phyloP scores from a whole-genome alignment of 2,329 filamentous ascomycete genomes.

The Hymenoscyphus fraxineus region DNA sequence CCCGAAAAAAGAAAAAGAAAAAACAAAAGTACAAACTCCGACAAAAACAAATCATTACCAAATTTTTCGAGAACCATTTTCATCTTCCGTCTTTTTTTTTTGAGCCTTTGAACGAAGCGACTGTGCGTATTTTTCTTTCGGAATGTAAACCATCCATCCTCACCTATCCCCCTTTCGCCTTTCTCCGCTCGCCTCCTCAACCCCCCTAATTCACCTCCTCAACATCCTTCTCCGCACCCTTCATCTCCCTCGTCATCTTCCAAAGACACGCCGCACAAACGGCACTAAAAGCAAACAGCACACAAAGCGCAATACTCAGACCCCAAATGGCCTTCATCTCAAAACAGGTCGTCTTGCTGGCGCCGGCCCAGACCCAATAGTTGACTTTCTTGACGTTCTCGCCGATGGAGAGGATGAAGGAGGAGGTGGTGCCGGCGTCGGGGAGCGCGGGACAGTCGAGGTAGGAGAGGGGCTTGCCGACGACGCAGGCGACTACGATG shows the following conservation, averaged over 20 bases:
- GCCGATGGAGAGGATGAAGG: conserved; percentile 43
- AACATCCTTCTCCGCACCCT: conserved; percentile 21
- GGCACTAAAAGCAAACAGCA: conserved; percentile 63
- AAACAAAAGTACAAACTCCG: neutral
- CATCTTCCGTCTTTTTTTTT: neutral
- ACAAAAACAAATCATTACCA: conserved; percentile 11
- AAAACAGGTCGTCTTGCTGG: conserved; percentile 64
- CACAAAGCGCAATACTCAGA: conserved; percentile 72
- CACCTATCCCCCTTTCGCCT: too few relatives aligned
- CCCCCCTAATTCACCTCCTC: conserved; percentile 5
- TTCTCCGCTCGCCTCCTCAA: neutral
- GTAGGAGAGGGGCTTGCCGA: conserved; percentile 77
- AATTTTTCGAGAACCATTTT: neutral
- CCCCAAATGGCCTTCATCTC: conserved; percentile 89
- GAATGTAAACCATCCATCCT: too few relatives aligned
- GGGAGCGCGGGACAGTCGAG: conserved; percentile 63
- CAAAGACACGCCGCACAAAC: conserved; percentile 59
- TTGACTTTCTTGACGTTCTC: conserved; percentile 42
- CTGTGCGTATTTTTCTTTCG: neutral
- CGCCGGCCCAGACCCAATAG: conserved; percentile 48
- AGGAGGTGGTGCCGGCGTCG: conserved; percentile 39
- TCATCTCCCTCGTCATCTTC: conserved; percentile 31
- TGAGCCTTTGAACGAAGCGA: neutral
- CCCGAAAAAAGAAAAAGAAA: neutral
- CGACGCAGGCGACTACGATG: conserved; percentile 69